Conservation (phyloP, 2,329 filamentous ascomycete genomes). For the Diaporthe vaccinii region DNA sequence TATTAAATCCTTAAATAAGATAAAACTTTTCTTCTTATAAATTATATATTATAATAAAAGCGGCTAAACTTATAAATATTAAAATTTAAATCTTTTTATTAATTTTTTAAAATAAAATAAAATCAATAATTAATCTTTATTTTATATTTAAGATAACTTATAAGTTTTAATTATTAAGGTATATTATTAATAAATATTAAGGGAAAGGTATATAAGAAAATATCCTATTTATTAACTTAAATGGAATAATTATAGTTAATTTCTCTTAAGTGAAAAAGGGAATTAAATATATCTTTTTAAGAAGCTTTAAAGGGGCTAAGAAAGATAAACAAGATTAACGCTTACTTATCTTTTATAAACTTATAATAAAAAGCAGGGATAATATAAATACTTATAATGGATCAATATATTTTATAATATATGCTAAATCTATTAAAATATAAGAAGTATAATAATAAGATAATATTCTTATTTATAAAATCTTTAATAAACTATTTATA, state of each 20-base stretch:
- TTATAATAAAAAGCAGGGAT: not conserved
- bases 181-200: not conserved
- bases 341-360: not conserved
- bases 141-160: not conserved
- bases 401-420: not conserved
- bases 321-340: not conserved
- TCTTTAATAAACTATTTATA: not conserved
- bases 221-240: not conserved
- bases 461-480: not conserved
- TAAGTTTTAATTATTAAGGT: not conserved
- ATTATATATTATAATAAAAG: not conserved
- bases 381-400: not conserved
- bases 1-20: not conserved
- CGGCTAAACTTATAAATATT: not conserved
- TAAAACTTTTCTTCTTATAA: not conserved
- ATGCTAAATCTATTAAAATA: not conserved
- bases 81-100: not conserved
- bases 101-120: not conserved
- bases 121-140: not conserved
- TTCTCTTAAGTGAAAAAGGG: not conserved
- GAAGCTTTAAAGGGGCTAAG: not conserved
- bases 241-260: not conserved
- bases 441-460: not conserved
- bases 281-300: not conserved
- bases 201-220: not conserved